Base-by-base conservation (phyloP, 352 stramenopile genomes). In the Phytopythium helicoides region DNA sequence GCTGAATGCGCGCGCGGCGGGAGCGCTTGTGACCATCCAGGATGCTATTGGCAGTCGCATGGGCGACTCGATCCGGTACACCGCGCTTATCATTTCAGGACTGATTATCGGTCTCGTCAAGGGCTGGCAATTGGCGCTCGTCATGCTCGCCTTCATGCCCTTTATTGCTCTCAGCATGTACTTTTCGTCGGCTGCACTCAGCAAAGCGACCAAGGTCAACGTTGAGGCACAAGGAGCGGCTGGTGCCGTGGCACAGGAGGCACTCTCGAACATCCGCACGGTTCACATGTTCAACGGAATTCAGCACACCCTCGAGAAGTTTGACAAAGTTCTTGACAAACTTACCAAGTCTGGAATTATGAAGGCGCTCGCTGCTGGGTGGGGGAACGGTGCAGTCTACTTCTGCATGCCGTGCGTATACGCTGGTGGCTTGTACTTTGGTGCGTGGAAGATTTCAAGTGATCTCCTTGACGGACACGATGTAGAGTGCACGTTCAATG, bases 281-380 rank as follows among this genome's bases (percentile, higher is more conserved):
- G 77, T 88, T 42, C 64, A 81, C 57, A 71, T 70, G 52, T 81
- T 87, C 62, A 85, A 81, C 52, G 66, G 66, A 6, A 53, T 84
- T 3, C 18, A 50, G 1, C 41, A 70, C 8, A 59, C 79, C 28
- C 22, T 66, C 8, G 42, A 64, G 2, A 81, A 84, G 39, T 88
- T 86, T 53, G 52, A 57, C 3, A 26, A 35, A 10, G 68, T 68
- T 3, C 59, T 88, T 0, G 51, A 66, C 3, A 36, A n/a, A 4
- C 47, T 55, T 5, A 68, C 47, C 25, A 26, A 28, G 16, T 66
- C 67, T 18, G 69, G 69, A 1, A 70, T 81, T 31, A 64, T 63
- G 23, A 84, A 81, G 34, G 45, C 34, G 16, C 53, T 79, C 28
- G 56, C 71, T 19, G 62, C 70, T 36, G 62, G 68, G 0, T 58